A percentile compares a stretch with the other conserved stretches of the same genome.
phyloP scores from a whole-genome alignment of 2,329 filamentous ascomycete species.

The Metarhizium album region DNA sequence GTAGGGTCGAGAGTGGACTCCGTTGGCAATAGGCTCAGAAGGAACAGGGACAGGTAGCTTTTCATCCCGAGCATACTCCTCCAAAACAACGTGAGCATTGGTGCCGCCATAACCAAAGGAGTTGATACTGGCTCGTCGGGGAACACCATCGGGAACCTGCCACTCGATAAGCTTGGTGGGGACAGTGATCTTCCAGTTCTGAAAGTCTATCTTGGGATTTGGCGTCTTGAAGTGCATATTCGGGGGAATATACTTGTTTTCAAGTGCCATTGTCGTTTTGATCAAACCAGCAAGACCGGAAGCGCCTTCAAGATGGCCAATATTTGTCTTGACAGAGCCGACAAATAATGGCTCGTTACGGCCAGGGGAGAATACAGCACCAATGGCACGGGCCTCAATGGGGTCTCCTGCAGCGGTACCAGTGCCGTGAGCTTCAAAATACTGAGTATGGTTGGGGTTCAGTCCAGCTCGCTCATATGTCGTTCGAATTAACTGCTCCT shows the following conservation, averaged over 20 bases:
- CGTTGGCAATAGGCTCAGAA: background rate
- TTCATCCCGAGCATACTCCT: conserved; percentile 5
- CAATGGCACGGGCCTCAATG: conserved; percentile 16
- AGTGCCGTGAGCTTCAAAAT: conserved; percentile 32
- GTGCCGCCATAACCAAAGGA: conserved; percentile 27
- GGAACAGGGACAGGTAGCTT: background rate
- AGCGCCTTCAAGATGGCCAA: conserved; percentile 14
- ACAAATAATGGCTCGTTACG: conserved; percentile 17
- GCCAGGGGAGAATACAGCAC: conserved; percentile 7
- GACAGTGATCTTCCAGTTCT: conserved; percentile 8
- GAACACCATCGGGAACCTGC: conserved; percentile 4
- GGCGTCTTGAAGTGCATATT: conserved; percentile 14
- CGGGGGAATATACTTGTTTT: conserved; percentile 14
- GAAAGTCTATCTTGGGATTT: conserved; percentile 14
- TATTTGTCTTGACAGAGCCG: conserved; percentile 19
- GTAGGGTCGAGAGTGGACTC: conserved; percentile 32
- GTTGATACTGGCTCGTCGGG: conserved; percentile 17
- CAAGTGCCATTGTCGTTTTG: conserved; percentile 15
- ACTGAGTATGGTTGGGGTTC: conserved; percentile 15
- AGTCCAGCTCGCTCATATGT: conserved; percentile 10
- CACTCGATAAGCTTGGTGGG: conserved; percentile 5
- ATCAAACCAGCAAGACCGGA: conserved; percentile 14
- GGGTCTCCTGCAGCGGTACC: conserved; percentile 22
- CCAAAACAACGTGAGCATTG: conserved; percentile 23
- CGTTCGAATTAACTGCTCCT: conserved; percentile 9